These are phyloP conservation scores for Tylopilus sp. DNA, from an alignment of 768 basidiomycete species.

Conservation along the genomic window DNA sequence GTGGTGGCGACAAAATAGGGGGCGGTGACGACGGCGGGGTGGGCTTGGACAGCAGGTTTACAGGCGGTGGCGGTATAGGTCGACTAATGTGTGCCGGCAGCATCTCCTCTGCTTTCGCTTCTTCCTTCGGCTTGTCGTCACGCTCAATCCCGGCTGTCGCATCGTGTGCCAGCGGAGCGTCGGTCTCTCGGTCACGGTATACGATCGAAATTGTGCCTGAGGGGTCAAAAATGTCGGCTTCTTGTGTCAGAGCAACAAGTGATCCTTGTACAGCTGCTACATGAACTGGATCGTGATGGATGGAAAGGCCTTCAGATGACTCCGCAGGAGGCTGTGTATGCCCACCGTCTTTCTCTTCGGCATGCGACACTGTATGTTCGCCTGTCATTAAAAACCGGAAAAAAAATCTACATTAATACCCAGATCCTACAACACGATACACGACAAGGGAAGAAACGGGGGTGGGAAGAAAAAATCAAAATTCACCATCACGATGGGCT, in stretches of 20 bases:
- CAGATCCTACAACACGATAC: slow-evolving; percentile 21
- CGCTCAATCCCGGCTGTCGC: slow-evolving; percentile 4
- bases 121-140: slow-evolving; percentile 6
- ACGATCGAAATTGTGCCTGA: not conserved
- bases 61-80: slow-evolving; percentile 30
- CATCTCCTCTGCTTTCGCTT: slow-evolving; percentile 25
- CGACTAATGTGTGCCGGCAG: slow-evolving; percentile 31
- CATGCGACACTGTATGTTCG: slow-evolving; percentile 14
- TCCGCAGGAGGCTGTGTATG: not conserved
- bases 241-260: slow-evolving; percentile 1
- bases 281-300: not conserved
- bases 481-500: slow-evolving; percentile 40
- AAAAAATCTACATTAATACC: slow-evolving; percentile 29
- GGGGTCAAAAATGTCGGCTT: not conserved
- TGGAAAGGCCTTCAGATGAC: slow-evolving; percentile 4
- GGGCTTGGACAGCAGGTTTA: slow-evolving; percentile 23
- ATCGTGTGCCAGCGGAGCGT: not conserved
- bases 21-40: slow-evolving; percentile 16
- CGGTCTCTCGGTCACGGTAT: not conserved
- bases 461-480: slow-evolving; percentile 28
- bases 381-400: slow-evolving; percentile 20
- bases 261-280: slow-evolving; percentile 1
- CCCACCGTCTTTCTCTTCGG: slow-evolving; percentile 14
- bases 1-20: slow-evolving; percentile 14
- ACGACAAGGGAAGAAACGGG: slow-evolving; percentile 16